phyloP scores from a whole-genome alignment of 805 yeast species.

The Starmerella sp. region DNA sequence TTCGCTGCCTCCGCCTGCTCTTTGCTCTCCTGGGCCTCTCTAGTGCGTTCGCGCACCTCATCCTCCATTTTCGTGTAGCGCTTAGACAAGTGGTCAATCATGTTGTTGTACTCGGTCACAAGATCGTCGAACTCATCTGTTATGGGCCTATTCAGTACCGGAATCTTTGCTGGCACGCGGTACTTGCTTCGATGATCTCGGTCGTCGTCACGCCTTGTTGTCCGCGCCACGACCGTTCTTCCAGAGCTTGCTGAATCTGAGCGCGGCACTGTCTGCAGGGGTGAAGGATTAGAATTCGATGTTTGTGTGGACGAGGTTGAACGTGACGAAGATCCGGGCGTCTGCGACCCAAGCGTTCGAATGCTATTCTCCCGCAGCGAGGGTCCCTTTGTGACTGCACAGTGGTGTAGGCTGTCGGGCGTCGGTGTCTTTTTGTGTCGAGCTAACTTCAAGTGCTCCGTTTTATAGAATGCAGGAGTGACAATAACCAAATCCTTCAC shows the following conservation, averaged over 20 bases:
- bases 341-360: background rate
- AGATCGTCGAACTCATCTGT: constrained; percentile 77
- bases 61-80: constrained; percentile 82
- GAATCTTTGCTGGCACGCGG: background rate
- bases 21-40: constrained; percentile 55
- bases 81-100: constrained; percentile 76
- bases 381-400: background rate
- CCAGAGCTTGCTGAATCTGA: background rate
- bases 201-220: background rate
- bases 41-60: constrained; percentile 74
- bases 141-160: constrained; percentile 9
- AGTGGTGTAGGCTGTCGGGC: too few species aligned
- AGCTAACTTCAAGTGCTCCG: background rate
- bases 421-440: background rate
- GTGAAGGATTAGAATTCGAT: background rate
- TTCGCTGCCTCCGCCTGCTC: constrained; percentile 54
- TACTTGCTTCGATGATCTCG: background rate
- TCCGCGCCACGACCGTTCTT: background rate
- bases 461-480: background rate
- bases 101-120: constrained; percentile 77
- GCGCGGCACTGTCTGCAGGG: background rate
- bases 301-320: background rate
- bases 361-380: too few species aligned
- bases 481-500: background rate
- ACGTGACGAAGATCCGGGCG: too few species aligned